Evolutionary conservation across 129 eudicot genomes (phyloP), one percentile per base, ranked within the genome.

Genomic region (Pulicaria dysenterica): DNA sequence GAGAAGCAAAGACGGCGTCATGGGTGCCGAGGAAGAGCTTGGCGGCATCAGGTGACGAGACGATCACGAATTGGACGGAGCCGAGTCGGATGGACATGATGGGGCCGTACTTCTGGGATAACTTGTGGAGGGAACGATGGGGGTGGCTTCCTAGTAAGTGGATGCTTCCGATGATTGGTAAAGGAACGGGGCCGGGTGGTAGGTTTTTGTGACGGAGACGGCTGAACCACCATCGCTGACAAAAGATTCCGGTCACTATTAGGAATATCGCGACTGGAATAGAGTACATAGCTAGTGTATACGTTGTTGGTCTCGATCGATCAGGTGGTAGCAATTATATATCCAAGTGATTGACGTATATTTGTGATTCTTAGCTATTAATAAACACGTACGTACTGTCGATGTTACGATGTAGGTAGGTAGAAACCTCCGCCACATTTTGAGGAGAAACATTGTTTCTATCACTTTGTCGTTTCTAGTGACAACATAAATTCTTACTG

Each of bases 61-160:
- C 66, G n/a, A 60, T 38, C 11, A 38, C 66, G 14, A 38, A 60
- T 24, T 38, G 66, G 3, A 60, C 66, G 2, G 66, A 60, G 11
- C 66, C 46, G 5, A 60, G 66, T 0, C 66, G 47, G 4, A 60
- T 3, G 31, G 66, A 60, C 66, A 60, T 60, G 24, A 60, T 60
- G 0, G 66, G 31, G 17, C 46, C 66, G 3, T 60, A 60, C 66
- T 60, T 60, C 37, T 60, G 66, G 66, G 66, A 38, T 7, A 60
- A 46, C 24, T 38, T 60, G 46, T 60, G 66, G 31, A 60, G 12
- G 31, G 66, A 60, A 14, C 46, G 66, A 12, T 60, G 47, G 46
- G 66, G 66, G 66, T 37, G 66, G 45, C 5, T 60, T 38, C 66
- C 66, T 38, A 60, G 6, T 39, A 60, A 60, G 24, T 60, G 66